Base-by-base conservation (phyloP, 2,329 filamentous ascomycete genomes). In the Cladosporium halotolerans region DNA sequence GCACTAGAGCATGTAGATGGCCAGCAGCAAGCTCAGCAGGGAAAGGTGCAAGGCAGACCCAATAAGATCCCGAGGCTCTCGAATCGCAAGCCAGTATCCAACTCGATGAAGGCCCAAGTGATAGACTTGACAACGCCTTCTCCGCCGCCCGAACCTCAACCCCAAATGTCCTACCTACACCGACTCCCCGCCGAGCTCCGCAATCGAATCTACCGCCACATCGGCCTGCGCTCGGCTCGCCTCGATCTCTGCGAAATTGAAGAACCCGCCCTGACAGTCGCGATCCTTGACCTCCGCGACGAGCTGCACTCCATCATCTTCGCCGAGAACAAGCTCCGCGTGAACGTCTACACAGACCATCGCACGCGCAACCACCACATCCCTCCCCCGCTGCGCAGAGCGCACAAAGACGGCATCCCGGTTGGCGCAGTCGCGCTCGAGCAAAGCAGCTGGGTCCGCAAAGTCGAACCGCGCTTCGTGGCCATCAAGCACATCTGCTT, bases 121-220 rank as follows among this genome's bases (percentile, higher is more conserved):
- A 39, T 39, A 1, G 36, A 39, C 36, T 14, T 39, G 11, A 39
- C 36, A 4, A 9, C 11, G 2, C 36, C 36, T 7, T n/a, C 36
- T 14, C 36, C 36, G 2, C 8, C 10, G 5, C 36, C 36, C 40
- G 16, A 42, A 23, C 16, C 40, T 19, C 40, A 14, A 19, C 10
- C 40, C 4, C 18, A 18, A 34, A 19, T 33, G 10, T 45, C 50
- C 3, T 42, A 36, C 19, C 32, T 59, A 41, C 51, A 58, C 31
- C 19, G 39, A 6, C 52, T 61, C 13, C 56, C 59, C 23, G 48
- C 47, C 36, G 59, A 61, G 36, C 46, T 58, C 14, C 53, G 58
- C 9, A 55, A 60, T 38, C 50, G 42, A 23, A 55, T 60, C 46
- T 61, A 58, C 42, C 36, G 49, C 18, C 28, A 55, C 28, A 45